Evolutionary conservation across 768 basidiomycete species (phyloP).

Genomic region (Boletus eberwhitei): DNA sequence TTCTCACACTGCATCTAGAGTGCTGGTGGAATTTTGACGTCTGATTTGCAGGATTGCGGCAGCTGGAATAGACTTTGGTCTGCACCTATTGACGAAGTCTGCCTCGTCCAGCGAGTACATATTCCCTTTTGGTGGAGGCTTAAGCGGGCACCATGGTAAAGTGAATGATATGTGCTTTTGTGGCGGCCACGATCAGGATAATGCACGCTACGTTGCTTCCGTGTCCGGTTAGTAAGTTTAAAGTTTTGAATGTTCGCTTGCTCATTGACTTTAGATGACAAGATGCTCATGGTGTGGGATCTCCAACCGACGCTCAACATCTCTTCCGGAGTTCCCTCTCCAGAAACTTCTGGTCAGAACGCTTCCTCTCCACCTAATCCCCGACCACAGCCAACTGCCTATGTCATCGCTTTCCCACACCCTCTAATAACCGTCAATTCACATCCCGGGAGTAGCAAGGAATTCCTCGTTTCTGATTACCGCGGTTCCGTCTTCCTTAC

Average conservation of each 20-base stretch:
- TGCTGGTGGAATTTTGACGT: constrained; percentile 6
- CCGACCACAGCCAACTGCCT: constrained; percentile 71
- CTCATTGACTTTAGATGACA: constrained; percentile 54
- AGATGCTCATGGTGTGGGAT: constrained; percentile 86
- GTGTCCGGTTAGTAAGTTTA: constrained; percentile 55
- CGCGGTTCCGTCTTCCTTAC: constrained; percentile 71
- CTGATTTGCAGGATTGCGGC: constrained; percentile 53
- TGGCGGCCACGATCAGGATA: constrained; percentile 68
- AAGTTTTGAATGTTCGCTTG: neutral
- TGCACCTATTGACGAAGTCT: constrained; percentile 66
- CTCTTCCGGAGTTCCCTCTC: constrained; percentile 35
- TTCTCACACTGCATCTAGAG: constrained; percentile 1
- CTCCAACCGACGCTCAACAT: constrained; percentile 56
- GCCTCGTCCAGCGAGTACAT: constrained; percentile 46
- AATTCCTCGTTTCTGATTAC: constrained; percentile 74
- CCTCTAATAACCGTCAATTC: constrained; percentile 66
- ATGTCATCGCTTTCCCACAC: constrained; percentile 69
- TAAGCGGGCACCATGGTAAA: constrained; percentile 77
- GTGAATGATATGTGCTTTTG: constrained; percentile 80
- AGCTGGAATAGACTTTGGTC: constrained; percentile 64
- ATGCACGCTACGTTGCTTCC: constrained; percentile 71
- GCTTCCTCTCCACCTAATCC: constrained; percentile 31
- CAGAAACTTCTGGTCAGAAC: constrained; percentile 30
- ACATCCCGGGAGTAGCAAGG: constrained; percentile 72
- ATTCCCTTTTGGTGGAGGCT: constrained; percentile 73